A percentile compares a stretch with the other conserved stretches of the same genome.
These are phyloP conservation scores for Russula lepida DNA, from an alignment of 768 basidiomycete species.

Conservation along the genomic window DNA sequence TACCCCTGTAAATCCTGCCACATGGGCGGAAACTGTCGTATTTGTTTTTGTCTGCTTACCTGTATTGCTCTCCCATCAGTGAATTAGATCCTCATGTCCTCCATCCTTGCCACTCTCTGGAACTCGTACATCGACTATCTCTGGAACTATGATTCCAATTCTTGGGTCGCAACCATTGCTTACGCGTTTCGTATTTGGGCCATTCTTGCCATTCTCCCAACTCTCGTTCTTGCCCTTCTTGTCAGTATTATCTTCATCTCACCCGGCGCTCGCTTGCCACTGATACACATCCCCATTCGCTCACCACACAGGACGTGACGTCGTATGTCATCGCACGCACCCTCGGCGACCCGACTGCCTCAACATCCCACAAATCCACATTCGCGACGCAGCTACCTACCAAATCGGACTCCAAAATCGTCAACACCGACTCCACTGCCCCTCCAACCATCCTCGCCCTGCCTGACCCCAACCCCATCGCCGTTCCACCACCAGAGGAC, in stretches of 20 bases:
- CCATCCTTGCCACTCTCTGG: slow-evolving; percentile 40
- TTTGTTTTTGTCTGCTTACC: neutral
- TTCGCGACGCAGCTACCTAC: neutral
- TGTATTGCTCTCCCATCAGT: neutral
- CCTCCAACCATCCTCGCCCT: neutral
- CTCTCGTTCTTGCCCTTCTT: slow-evolving; percentile 56
- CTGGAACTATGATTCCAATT: slow-evolving; percentile 53
- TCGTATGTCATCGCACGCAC: slow-evolving; percentile 81
- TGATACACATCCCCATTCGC: neutral
- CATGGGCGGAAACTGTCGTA: neutral
- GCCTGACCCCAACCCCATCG: neutral
- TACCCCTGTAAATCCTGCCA: neutral
- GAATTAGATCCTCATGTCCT: slow-evolving; percentile 10
- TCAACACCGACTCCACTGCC: slow-evolving; percentile 3
- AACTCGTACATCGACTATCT: slow-evolving; percentile 51
- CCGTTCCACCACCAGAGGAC: neutral
- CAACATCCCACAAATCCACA: slow-evolving; percentile 48
- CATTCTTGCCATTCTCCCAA: slow-evolving; percentile 36
- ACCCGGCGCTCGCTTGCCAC: too few relatives aligned
- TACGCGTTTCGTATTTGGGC: slow-evolving; percentile 59
- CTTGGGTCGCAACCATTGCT: slow-evolving; percentile 61
- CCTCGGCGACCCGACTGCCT: slow-evolving; percentile 65
- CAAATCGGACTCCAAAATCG: neutral
- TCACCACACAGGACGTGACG: slow-evolving; percentile 53
- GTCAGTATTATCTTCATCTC: slow-evolving; percentile 34